phyloP scores from a whole-genome alignment of 495 filamentous ascomycete species.

The Tuber microsphaerosporum region DNA sequence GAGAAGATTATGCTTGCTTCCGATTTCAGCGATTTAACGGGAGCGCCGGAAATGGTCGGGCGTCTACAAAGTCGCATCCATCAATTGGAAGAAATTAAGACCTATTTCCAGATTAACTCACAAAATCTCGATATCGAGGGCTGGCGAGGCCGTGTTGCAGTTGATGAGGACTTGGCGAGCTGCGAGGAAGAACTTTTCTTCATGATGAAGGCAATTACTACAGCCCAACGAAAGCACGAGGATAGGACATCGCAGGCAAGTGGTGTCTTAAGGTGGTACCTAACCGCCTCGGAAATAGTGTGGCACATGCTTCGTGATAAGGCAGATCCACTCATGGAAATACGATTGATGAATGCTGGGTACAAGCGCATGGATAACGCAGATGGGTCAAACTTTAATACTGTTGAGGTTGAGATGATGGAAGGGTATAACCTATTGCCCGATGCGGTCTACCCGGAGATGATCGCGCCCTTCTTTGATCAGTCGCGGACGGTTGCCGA shows the following conservation, averaged over 20 bases:
- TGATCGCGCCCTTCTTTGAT: slow-evolving; percentile 82
- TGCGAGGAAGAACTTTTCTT: slow-evolving; percentile 99
- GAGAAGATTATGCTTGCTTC: slow-evolving; percentile 99
- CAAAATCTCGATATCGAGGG: slow-evolving; percentile 79
- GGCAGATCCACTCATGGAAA: slow-evolving; percentile 82
- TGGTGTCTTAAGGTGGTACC: slow-evolving; percentile 73
- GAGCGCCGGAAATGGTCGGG: slow-evolving; percentile 87
- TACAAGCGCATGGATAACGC: slow-evolving; percentile 93
- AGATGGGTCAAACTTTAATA: slow-evolving; percentile 91
- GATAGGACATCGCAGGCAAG: slow-evolving; percentile 61
- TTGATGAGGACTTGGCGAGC: slow-evolving; percentile 78
- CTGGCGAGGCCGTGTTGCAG: slow-evolving; percentile 76
- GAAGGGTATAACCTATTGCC: slow-evolving; percentile 81
- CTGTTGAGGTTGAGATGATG: slow-evolving; percentile 74
- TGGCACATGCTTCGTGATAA: slow-evolving; percentile 90
- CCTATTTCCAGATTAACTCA: slow-evolving; percentile 86
- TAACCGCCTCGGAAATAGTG: slow-evolving; percentile 83
- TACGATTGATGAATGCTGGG: slow-evolving; percentile 78
- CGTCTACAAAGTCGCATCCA: slow-evolving; percentile 84
- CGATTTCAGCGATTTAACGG: slow-evolving; percentile 93
- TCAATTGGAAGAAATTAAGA: slow-evolving; percentile 94
- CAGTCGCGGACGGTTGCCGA: slow-evolving; percentile 42
- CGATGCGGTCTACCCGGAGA: slow-evolving; percentile 87
- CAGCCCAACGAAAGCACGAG: slow-evolving; percentile 79
- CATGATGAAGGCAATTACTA: slow-evolving; percentile 99